A percentile compares a stretch with the other conserved stretches of the same genome.
Evolutionary conservation across 352 stramenopile species (phyloP).

Genomic region (Elongisporangium prolatum): DNA sequence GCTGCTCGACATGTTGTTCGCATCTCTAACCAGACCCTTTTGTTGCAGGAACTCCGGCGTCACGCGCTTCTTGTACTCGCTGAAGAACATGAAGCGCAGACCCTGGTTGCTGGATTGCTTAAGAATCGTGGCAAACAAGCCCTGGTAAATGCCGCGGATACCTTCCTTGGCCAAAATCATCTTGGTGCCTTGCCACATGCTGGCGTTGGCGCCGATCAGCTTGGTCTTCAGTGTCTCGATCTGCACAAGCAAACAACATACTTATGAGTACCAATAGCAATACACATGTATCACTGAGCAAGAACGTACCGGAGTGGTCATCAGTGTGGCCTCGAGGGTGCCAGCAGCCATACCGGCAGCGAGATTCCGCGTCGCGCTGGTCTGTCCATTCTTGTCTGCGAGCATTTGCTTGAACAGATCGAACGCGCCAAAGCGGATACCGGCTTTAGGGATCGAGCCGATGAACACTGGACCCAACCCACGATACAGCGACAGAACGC

Average conservation of each 20-base stretch:
- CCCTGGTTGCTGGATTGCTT: slow-evolving; percentile 96
- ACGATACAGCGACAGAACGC: slow-evolving; percentile 86
- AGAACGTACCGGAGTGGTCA: slow-evolving; percentile 86
- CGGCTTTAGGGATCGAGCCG: slow-evolving; percentile 94
- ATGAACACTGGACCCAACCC: slow-evolving; percentile 93
- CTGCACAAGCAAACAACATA: slow-evolving; percentile 9
- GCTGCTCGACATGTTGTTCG: slow-evolving; percentile 66
- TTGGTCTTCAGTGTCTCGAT: slow-evolving; percentile 98
- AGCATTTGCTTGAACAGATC: slow-evolving; percentile 85
- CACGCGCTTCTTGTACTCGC: slow-evolving; percentile 89
- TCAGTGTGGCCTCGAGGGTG: slow-evolving; percentile 88
- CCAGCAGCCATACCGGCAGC: slow-evolving; percentile 91
- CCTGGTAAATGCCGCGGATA: slow-evolving; percentile 90
- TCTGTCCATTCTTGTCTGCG: slow-evolving; percentile 86
- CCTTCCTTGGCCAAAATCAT: slow-evolving; percentile 92
- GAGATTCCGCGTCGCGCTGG: slow-evolving; percentile 90
- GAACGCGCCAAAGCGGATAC: slow-evolving; percentile 96
- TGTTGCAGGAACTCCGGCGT: slow-evolving; percentile 50
- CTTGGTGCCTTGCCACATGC: slow-evolving; percentile 87
- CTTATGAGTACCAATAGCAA: neutral
- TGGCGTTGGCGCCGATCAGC: slow-evolving; percentile 94
- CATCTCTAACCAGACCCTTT: slow-evolving; percentile 46
- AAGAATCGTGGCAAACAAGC: slow-evolving; percentile 90
- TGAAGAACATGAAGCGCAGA: slow-evolving; percentile 97
- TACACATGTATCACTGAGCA: neutral